Evolutionary conservation across 1,284 basidiomycete species (phyloP).

Genomic region (Fomitopsis schrenkii): DNA sequence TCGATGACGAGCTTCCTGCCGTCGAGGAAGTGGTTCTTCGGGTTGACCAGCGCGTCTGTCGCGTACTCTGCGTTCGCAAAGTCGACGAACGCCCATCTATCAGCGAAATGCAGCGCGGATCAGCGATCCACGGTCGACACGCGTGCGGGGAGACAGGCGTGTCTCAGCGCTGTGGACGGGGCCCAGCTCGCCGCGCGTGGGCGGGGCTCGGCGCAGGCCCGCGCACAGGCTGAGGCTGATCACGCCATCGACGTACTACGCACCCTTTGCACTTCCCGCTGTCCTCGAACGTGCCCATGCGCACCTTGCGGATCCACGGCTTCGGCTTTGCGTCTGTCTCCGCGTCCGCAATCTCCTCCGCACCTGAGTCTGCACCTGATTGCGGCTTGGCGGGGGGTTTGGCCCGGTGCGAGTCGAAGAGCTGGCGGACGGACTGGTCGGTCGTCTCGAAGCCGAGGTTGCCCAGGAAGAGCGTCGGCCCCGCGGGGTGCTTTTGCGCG

Average conservation of each 20-base stretch:
- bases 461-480: slow-evolving; percentile 83
- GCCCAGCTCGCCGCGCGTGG: background rate
- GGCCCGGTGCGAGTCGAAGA: slow-evolving; percentile 66
- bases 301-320: slow-evolving; percentile 80
- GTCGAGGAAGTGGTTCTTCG: slow-evolving; percentile 80
- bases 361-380: slow-evolving; percentile 15
- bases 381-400: slow-evolving; percentile 5
- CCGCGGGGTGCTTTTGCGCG: slow-evolving; percentile 81
- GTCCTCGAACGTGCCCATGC: slow-evolving; percentile 96
- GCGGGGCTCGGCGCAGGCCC: background rate
- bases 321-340: slow-evolving; percentile 2
- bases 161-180: background rate
- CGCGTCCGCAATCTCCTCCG: slow-evolving; percentile 25
- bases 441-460: slow-evolving; percentile 88
- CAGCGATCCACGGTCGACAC: background rate
- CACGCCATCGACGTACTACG: slow-evolving; percentile 17
- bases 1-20: slow-evolving; percentile 88
- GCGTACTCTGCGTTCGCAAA: slow-evolving; percentile 80
- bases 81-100: slow-evolving; percentile 93
- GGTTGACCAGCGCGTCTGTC: slow-evolving; percentile 79
- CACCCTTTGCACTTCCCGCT: slow-evolving; percentile 94
- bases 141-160: background rate
- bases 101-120: background rate
- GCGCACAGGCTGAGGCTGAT: background rate
- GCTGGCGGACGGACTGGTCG: slow-evolving; percentile 66